phyloP scores from a whole-genome alignment of 2,329 filamentous ascomycete species.

The Penicillium sp. region DNA sequence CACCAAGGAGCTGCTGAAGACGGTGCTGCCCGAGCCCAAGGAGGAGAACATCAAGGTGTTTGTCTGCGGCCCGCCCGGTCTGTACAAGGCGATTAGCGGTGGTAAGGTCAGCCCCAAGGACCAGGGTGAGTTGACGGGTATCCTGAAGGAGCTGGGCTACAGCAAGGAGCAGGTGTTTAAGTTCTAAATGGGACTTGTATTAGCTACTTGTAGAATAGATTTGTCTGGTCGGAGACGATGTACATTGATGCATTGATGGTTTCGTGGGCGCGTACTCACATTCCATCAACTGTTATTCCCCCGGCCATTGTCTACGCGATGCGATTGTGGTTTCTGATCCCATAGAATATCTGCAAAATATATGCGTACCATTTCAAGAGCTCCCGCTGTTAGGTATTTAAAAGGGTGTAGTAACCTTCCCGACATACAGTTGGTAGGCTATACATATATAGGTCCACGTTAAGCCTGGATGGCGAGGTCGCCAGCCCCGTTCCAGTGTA shows the following conservation, averaged over 20 bases:
- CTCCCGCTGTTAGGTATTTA: too few relatives aligned
- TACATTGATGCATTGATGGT: slow-evolving; percentile 22
- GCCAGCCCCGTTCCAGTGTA: too few relatives aligned
- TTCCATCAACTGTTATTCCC: not conserved
- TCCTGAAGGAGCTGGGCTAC: slow-evolving; percentile 83
- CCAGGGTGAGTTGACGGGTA: slow-evolving; percentile 84
- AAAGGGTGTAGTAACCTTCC: too few relatives aligned
- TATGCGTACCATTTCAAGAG: slow-evolving; percentile 4
- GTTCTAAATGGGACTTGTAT: slow-evolving; percentile 61
- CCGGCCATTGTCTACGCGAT: not conserved
- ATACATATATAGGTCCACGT: too few relatives aligned
- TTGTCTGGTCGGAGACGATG: slow-evolving; percentile 5
- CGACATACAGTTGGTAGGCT: too few relatives aligned
- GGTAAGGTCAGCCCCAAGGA: slow-evolving; percentile 88
- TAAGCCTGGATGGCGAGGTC: too few relatives aligned
- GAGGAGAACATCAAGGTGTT: slow-evolving; percentile 93
- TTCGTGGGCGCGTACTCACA: slow-evolving; percentile 12
- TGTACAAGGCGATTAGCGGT: slow-evolving; percentile 93
- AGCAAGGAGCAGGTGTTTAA: slow-evolving; percentile 92
- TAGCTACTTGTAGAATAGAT: slow-evolving; percentile 18
- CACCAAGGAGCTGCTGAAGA: slow-evolving; percentile 90
- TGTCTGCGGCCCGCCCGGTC: slow-evolving; percentile 85
- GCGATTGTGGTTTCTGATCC: not conserved
- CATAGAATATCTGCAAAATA: slow-evolving; percentile 9
- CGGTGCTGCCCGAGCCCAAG: slow-evolving; percentile 89